Conservation (phyloP, 768 basidiomycete species). For the Boletellus emodensis region DNA sequence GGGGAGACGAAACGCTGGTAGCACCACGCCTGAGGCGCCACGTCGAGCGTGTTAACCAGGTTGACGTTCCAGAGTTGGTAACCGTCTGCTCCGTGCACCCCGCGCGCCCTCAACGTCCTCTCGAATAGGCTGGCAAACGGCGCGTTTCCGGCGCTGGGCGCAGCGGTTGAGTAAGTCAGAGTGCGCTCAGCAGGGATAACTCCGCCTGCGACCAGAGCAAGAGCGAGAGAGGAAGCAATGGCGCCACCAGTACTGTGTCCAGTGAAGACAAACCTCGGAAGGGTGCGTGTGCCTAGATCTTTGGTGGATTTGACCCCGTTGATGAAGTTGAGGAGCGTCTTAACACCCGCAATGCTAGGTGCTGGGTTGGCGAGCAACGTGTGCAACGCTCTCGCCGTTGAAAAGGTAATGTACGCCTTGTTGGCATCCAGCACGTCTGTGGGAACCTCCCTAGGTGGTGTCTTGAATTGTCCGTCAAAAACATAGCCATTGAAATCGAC, state of each 20-base stretch:
- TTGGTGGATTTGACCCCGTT: not conserved
- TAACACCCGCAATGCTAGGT: not conserved
- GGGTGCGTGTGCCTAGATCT: not conserved
- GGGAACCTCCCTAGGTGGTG: not conserved
- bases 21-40: constrained; percentile 13
- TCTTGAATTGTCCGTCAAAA: not conserved
- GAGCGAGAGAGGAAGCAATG: constrained; percentile 2
- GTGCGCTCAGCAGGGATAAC: not conserved
- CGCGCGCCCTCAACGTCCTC: not conserved
- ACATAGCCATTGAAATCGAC: constrained; percentile 4
- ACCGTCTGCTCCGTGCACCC: not conserved
- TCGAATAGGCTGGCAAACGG: constrained; percentile 3
- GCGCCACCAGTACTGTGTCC: constrained; percentile 5
- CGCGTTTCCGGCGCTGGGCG: constrained; percentile 5
- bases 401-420: not conserved
- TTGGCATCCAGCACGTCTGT: not conserved
- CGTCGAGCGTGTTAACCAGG: constrained; percentile 8
- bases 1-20: not conserved
- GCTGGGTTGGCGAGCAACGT: constrained; percentile 3
- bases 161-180: constrained; percentile 3
- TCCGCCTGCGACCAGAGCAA: constrained; percentile 2
- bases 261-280: constrained; percentile 7
- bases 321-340: constrained; percentile 3
- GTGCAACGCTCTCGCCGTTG: not conserved
- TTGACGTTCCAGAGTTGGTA: constrained; percentile 10